These are phyloP conservation scores for Botryotinia globosa DNA, from an alignment of 2,329 filamentous ascomycete genomes.

Conservation along the genomic window DNA sequence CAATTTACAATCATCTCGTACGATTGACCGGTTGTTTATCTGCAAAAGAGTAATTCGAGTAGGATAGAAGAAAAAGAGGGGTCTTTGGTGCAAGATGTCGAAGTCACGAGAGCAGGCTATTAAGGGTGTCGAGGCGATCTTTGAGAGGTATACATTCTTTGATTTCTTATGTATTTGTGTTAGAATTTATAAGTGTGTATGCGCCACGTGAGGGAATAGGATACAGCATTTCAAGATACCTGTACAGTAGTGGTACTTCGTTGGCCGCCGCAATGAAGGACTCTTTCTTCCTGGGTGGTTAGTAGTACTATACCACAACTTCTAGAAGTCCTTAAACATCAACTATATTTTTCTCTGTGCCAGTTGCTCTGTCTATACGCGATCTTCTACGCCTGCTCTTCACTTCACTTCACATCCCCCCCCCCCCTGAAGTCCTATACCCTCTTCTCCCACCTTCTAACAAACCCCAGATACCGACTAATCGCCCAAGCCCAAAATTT, in stretches of 20 bases:
- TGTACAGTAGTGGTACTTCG: not conserved
- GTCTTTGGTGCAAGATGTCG: conserved; percentile 17
- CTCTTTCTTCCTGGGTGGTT: not conserved
- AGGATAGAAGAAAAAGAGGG: not conserved
- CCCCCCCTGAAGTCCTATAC: not conserved
- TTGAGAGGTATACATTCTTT: conserved; percentile 30
- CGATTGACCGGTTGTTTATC: rapidly evolving
- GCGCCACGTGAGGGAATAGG: not conserved
- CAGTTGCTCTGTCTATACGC: rapidly evolving
- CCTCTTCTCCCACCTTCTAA: conserved; percentile 1
- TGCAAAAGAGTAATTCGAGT: too few species aligned
- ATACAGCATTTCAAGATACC: too few species aligned
- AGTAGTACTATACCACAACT: not conserved
- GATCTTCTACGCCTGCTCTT: not conserved
- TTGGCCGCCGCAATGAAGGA: not conserved
- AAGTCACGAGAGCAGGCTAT: conserved; percentile 29
- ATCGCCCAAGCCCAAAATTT: conserved; percentile 26
- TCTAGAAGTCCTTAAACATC: not conserved
- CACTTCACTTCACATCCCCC: not conserved
- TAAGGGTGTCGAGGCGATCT: conserved; percentile 33
- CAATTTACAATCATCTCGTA: not conserved
- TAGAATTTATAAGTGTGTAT: not conserved
- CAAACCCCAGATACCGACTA: conserved; percentile 27
- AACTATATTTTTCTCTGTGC: not conserved
- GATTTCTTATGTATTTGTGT: not conserved